Conservation (phyloP, 2,329 filamentous ascomycete species). For the Aspergillus novofumigatus region DNA sequence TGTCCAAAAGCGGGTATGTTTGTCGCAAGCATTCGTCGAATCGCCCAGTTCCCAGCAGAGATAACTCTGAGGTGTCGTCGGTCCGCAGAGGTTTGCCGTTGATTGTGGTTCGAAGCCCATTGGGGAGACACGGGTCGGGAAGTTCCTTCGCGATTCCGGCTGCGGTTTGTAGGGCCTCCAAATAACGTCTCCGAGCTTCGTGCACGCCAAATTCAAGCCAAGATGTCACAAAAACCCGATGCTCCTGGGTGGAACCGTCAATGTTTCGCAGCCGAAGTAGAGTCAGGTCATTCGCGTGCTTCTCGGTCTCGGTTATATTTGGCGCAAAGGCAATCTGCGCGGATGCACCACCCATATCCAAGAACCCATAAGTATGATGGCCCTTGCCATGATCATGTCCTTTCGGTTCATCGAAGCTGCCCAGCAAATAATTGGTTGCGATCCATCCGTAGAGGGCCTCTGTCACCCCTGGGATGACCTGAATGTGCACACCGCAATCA, state of each 20-base stretch:
- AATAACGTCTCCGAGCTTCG: constrained; percentile 78
- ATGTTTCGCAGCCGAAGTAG: constrained; percentile 78
- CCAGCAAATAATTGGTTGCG: constrained; percentile 90
- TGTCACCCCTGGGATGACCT: constrained; percentile 92
- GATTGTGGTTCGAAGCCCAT: constrained; percentile 68
- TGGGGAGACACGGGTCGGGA: constrained; percentile 86
- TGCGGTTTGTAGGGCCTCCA: constrained; percentile 69
- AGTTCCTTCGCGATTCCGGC: constrained; percentile 60
- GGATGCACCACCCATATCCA: constrained; percentile 97
- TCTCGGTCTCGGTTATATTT: constrained; percentile 82
- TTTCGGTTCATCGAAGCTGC: constrained; percentile 76
- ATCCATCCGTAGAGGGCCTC: constrained; percentile 98
- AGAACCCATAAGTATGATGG: constrained; percentile 92
- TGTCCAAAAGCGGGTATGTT: constrained; percentile 83
- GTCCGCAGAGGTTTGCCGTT: constrained; percentile 58
- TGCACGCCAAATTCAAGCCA: constrained; percentile 98
- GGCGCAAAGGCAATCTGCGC: constrained; percentile 97
- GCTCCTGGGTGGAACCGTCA: constrained; percentile 71
- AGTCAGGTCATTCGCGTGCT: constrained; percentile 85
- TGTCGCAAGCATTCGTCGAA: constrained; percentile 80
- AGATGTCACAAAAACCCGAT: constrained; percentile 89
- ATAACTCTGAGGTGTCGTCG: constrained; percentile 40
- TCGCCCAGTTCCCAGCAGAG: constrained; percentile 75
- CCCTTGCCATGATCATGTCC: constrained; percentile 76
- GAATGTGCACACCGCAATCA: constrained; percentile 85